Base-by-base conservation (phyloP, 2,329 filamentous ascomycete genomes). In the Pestalotiopsis fici region DNA sequence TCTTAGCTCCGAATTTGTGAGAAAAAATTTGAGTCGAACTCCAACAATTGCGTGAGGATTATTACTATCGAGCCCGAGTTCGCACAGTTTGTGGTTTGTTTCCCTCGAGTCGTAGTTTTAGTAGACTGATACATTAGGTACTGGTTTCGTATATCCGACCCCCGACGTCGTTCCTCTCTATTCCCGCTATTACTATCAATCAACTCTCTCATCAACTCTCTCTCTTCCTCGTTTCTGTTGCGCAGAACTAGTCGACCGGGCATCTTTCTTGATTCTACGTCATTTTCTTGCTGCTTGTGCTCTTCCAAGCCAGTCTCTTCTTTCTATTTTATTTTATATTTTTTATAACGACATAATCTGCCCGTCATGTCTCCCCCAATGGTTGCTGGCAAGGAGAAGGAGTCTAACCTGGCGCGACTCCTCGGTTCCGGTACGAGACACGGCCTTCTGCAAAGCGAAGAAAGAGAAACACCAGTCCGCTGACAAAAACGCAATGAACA, bases 321-420 rank as follows among this genome's bases (percentile, higher is more conserved):
- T 28, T 11, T 28, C 21, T 47, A 4, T 56, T 55, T 55, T 64
- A 31, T 50, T 55, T n/a, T 55, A 15, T 37, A 64, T 23, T 35
- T 39, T 31, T 18, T 35, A 11, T 50, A 47, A 54, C 39, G 23
- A 65, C 25, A 59, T 59, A 25, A 59, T 43, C 21, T 21, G 31
- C 35, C 70, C 72, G 82, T 73, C 66, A 90, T 92, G 90, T 91
- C 90, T 78, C 89, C 90, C 69, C 89, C 90, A 69, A 78, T 79
- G 74, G 79, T 81, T 74, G 76, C 78, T 72, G 81, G 80, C 64
- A 76, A 77, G 66, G 81, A 97, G 87, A 94, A 88, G 83, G 96
- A 99, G 86, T 97, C 95, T 67, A 94, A 93, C 75, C 80, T 91
- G 78, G 96, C 96, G 75, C 89, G 96, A 82, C 83, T 99, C 73